Evolutionary conservation across 2,329 filamentous ascomycete species (phyloP).

Genomic region (Xylaria sp.): DNA sequence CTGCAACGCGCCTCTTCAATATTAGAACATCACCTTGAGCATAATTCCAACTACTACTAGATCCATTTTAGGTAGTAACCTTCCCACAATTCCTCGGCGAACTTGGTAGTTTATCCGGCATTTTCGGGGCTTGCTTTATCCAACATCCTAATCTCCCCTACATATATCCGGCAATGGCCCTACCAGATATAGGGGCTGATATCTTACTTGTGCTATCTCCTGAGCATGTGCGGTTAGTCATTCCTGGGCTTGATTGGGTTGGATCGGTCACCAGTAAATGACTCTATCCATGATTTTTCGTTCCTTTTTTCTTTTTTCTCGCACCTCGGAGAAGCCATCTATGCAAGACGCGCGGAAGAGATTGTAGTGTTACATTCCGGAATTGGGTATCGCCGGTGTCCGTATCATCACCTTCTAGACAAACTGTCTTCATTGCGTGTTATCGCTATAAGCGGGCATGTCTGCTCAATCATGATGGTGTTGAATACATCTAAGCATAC

Average conservation of each 20-base stretch:
- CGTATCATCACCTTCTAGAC: slow-evolving; percentile 10
- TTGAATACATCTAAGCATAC: slow-evolving; percentile 15
- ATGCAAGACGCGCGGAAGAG: slow-evolving; percentile 3
- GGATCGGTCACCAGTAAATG: slow-evolving; percentile 17
- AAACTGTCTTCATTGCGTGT: slow-evolving; percentile 31
- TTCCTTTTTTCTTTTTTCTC: slow-evolving; percentile 8
- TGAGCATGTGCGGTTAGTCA: neutral
- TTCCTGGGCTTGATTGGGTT: neutral
- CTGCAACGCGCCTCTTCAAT: neutral
- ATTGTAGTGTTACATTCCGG: slow-evolving; percentile 22
- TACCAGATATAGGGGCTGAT: slow-evolving; percentile 17
- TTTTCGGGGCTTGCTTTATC: slow-evolving; percentile 31
- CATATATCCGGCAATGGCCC: slow-evolving; percentile 31
- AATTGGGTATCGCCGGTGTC: slow-evolving; percentile 7
- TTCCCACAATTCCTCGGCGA: slow-evolving; percentile 13
- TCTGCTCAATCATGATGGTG: slow-evolving; percentile 9
- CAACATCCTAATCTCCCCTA: slow-evolving; percentile 32
- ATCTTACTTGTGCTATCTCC: slow-evolving; percentile 21
- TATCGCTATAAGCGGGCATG: slow-evolving; percentile 33
- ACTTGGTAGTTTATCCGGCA: slow-evolving; percentile 33
- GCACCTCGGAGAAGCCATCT: neutral
- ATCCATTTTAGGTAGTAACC: slow-evolving; percentile 5
- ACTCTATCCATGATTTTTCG: neutral
- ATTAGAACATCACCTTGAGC: slow-evolving; percentile 7
- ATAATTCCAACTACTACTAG: slow-evolving; percentile 1